phyloP scores from a whole-genome alignment of 352 stramenopile genomes.

The Aphanomyces astaci region DNA sequence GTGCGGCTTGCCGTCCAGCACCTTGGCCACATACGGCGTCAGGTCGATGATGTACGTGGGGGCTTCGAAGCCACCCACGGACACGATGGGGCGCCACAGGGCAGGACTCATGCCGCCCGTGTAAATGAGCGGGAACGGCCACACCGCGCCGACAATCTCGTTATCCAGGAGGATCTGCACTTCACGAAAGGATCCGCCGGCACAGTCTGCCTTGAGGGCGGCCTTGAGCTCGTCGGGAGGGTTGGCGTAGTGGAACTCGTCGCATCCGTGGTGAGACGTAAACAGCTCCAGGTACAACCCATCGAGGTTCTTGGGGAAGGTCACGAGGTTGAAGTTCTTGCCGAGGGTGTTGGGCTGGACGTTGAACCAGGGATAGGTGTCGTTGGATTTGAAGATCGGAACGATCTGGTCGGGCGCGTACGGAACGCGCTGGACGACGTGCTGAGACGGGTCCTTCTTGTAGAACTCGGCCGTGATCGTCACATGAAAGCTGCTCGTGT shows the following conservation, averaged over 20 bases:
- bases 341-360: conserved; percentile 35
- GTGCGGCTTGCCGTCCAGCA: background rate
- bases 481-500: conserved; percentile 61
- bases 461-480: conserved; percentile 52
- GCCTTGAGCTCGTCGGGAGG: conserved; percentile 34
- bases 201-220: conserved; percentile 27
- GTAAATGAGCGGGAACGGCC: conserved; percentile 27
- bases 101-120: background rate
- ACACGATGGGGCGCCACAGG: background rate
- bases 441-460: conserved; percentile 25
- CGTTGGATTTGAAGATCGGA: conserved; percentile 37
- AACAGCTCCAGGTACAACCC: conserved; percentile 63
- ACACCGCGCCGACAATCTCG: background rate
- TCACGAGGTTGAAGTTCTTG: conserved; percentile 37
- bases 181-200: conserved; percentile 52
- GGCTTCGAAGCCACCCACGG: conserved; percentile 41
- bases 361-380: conserved; percentile 54
- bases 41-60: conserved; percentile 32
- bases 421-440: conserved; percentile 8
- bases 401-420: conserved; percentile 35
- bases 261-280: conserved; percentile 62
- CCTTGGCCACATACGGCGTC: background rate
- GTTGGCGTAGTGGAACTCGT: conserved; percentile 74
- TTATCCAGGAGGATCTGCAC: conserved; percentile 29
- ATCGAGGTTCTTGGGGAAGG: conserved; percentile 48